These are phyloP conservation scores for Capsicum baccatum DNA, from an alignment of 257 asterid genomes.

Conservation along the genomic window DNA sequence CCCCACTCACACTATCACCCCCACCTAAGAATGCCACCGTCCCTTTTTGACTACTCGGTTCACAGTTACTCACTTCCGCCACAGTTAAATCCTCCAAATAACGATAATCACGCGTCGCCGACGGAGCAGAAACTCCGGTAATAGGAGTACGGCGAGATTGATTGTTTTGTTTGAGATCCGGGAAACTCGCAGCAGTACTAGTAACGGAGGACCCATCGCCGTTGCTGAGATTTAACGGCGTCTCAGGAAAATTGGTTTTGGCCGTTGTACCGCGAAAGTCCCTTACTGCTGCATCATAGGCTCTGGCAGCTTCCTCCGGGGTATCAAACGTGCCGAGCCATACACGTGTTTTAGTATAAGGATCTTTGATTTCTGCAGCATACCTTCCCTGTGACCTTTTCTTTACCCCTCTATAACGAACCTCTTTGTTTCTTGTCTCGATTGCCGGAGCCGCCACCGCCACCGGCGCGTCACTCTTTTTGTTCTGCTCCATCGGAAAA, in stretches of 20 bases:
- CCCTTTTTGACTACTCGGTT: not conserved
- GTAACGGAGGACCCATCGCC: constrained; percentile 37
- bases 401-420: constrained; percentile 37
- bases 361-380: constrained; percentile 41
- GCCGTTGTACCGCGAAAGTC: constrained; percentile 40
- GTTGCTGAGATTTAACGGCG: constrained; percentile 31
- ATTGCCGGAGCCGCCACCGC: not conserved
- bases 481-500: constrained; percentile 33
- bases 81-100: not conserved
- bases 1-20: not conserved
- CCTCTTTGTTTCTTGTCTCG: constrained; percentile 11
- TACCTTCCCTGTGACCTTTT: constrained; percentile 42
- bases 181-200: not conserved
- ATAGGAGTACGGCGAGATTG: not conserved
- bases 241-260: constrained; percentile 37
- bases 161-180: not conserved
- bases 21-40: constrained; percentile 14
- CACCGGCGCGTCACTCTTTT: constrained; percentile 28
- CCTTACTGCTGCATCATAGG: constrained; percentile 40
- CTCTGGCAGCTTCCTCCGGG: constrained; percentile 45
- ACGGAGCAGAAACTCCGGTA: not conserved
- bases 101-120: not conserved
- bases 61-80: not conserved
- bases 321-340: constrained; percentile 45
- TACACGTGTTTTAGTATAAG: constrained; percentile 32